Evolutionary conservation across 805 yeast genomes (phyloP).

Genomic region (Ogataea angusta): DNA sequence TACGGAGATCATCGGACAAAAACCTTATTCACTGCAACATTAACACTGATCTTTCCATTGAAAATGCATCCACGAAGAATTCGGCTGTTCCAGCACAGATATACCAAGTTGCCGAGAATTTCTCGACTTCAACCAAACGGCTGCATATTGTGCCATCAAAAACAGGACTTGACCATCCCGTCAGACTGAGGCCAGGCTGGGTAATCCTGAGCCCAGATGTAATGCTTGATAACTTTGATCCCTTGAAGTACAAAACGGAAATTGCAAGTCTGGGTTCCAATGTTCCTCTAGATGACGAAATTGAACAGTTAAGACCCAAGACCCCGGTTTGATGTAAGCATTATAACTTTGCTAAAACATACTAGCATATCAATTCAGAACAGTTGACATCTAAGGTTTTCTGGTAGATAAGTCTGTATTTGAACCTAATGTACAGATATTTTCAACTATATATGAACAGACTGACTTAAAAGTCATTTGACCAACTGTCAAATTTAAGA

Average conservation of each 20-base stretch:
- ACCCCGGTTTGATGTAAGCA: slow-evolving; percentile 47
- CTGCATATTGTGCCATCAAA: slow-evolving; percentile 79
- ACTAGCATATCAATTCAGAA: neutral
- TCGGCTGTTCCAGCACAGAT: slow-evolving; percentile 69
- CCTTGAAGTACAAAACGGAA: slow-evolving; percentile 43
- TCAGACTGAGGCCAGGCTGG: slow-evolving; percentile 82
- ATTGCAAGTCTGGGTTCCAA: slow-evolving; percentile 45
- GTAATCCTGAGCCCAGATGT: slow-evolving; percentile 84
- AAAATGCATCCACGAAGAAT: slow-evolving; percentile 40
- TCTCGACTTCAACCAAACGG: slow-evolving; percentile 76
- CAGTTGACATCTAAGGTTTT: neutral
- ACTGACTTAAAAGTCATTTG: slow-evolving; percentile 1
- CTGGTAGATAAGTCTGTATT: slow-evolving; percentile 4
- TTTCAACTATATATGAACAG: slow-evolving; percentile 7
- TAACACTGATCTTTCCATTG: slow-evolving; percentile 83
- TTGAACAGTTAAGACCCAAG: slow-evolving; percentile 79
- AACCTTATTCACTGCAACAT: slow-evolving; percentile 89
- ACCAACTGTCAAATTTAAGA: slow-evolving; percentile 1
- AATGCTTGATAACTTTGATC: slow-evolving; percentile 64
- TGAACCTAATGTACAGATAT: slow-evolving; percentile 10
- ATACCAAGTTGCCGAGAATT: slow-evolving; percentile 83
- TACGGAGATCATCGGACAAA: slow-evolving; percentile 77
- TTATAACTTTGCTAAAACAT: neutral
- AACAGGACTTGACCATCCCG: slow-evolving; percentile 62
- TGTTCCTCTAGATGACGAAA: slow-evolving; percentile 68